Evolutionary conservation across 495 filamentous ascomycete species (phyloP).

Genomic region (Choiromyces venosus): DNA sequence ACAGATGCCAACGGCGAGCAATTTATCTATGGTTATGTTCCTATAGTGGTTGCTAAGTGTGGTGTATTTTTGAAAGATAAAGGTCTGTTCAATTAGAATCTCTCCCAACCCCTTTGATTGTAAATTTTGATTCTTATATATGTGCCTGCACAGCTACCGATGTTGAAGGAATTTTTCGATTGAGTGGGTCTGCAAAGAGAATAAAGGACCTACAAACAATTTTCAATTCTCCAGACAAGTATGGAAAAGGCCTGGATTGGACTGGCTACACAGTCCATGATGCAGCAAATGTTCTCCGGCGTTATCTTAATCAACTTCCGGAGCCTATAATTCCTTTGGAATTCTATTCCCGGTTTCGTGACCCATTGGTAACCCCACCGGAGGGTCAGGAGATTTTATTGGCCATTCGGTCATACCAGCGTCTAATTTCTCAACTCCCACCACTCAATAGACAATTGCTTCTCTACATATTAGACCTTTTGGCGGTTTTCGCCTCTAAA

Average conservation of each 20-base stretch:
- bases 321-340: constrained; percentile 95
- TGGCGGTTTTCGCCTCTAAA: constrained; percentile 97
- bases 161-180: constrained; percentile 93
- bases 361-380: constrained; percentile 64
- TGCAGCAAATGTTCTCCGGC: constrained; percentile 90
- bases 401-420: constrained; percentile 78
- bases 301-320: constrained; percentile 89
- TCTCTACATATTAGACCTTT: constrained; percentile 93
- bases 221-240: constrained; percentile 92
- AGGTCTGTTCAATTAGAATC: constrained; percentile 53
- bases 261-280: constrained; percentile 97
- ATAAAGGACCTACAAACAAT: constrained; percentile 91
- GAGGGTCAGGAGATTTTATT: constrained; percentile 64
- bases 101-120: constrained; percentile 3
- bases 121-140: constrained; percentile 17
- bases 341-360: constrained; percentile 84
- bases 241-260: constrained; percentile 96
- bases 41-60: constrained; percentile 97
- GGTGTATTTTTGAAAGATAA: constrained; percentile 98
- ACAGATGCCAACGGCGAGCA: constrained; percentile 84
- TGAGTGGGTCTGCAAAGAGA: constrained; percentile 92
- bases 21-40: constrained; percentile 98
- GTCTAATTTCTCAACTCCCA: constrained; percentile 84
- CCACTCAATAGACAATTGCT: constrained; percentile 91
- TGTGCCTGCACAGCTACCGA: constrained; percentile 66